Evolutionary conservation across 495 filamentous ascomycete genomes (phyloP), one percentile per base, ranked within the genome.

Genomic region (Penicillium cinerascens): DNA sequence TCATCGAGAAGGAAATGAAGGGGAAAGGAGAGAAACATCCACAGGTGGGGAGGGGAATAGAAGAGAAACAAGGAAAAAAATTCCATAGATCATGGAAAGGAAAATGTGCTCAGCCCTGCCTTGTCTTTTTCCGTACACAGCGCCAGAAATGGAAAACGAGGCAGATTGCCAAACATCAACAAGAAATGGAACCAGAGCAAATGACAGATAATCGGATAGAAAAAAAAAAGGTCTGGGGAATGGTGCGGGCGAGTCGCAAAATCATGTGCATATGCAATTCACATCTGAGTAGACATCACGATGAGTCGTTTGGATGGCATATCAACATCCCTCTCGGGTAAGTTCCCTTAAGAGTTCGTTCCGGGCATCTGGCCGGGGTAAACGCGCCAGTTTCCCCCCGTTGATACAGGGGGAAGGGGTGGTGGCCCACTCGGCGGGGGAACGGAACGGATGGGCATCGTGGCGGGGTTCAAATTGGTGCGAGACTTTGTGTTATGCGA

Each of bases 391-490:
- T 56, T 65, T 29, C 60, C 62, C 49, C 67, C 66, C 3, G 61
- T 58, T 15, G 67, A 59, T 38, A 65, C 60, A 2, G 74, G 72
- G 5, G 75, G 66, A 27, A 70, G 56, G 17, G 76, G 71, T 17
- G 73, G 62, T 5, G 71, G 65, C 16, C 72, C 76, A 25, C 47
- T 67, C 21, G 74, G 70, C 9, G 76, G 71, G 18, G 75, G 75
- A 15, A 69, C 68, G 5, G 69, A 61, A 21, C 74, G 74, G 22
- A 76, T 67, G 3, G 78, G 77, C 42, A 80, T 43, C 2, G 72
- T 60, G 3, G 68, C 61, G 16, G 64, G 64, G 57, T 71, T 69
- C 53, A 72, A 49, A 27, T 68, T 72, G 23, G 69, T 65, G 37
- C 68, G 64, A 5, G 68, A 62, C 18, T 66, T 68, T 7, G 60